Percentiles rank a stretch among this genome's conserved stretches.
Conservation (phyloP, 225 moss, liverwort and hornwort genomes). For the Sphagnum contortum region DNA sequence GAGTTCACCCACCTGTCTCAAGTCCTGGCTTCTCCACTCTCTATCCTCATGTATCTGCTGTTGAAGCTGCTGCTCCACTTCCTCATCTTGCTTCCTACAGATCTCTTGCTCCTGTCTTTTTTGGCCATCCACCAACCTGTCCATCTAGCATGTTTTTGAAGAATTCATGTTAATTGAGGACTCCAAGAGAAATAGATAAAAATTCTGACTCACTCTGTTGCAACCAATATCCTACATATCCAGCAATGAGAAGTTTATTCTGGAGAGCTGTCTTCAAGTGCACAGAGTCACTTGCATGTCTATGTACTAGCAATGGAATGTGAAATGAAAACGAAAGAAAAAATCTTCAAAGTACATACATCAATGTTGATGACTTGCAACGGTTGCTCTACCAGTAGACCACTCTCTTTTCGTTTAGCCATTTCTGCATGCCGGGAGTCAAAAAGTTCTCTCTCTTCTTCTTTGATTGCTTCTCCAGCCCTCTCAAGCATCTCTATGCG, state of each 20-base stretch:
- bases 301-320: too few species aligned
- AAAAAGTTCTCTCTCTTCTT: constrained; percentile 3
- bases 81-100: background rate
- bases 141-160: background rate
- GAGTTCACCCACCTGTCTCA: background rate
- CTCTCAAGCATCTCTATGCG: constrained; percentile 12
- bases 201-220: too few species aligned
- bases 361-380: background rate
- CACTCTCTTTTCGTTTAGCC: constrained; percentile 7
- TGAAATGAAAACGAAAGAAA: too few species aligned
- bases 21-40: background rate
- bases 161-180: background rate
- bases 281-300: too few species aligned
- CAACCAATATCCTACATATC: too few species aligned
- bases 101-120: background rate
- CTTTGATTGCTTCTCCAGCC: constrained; percentile 6
- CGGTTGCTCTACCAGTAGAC: background rate
- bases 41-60: constrained; percentile 4
- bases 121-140: constrained; percentile 5
- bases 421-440: background rate
- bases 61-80: constrained; percentile 1
- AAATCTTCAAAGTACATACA: too few species aligned
- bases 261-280: too few species aligned
- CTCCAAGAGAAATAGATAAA: too few species aligned
- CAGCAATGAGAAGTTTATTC: too few species aligned